A percentile compares a stretch with the other conserved stretches of the same genome.
Conservation (phyloP, 768 basidiomycete genomes). For the Pisolithus tinctorius region DNA sequence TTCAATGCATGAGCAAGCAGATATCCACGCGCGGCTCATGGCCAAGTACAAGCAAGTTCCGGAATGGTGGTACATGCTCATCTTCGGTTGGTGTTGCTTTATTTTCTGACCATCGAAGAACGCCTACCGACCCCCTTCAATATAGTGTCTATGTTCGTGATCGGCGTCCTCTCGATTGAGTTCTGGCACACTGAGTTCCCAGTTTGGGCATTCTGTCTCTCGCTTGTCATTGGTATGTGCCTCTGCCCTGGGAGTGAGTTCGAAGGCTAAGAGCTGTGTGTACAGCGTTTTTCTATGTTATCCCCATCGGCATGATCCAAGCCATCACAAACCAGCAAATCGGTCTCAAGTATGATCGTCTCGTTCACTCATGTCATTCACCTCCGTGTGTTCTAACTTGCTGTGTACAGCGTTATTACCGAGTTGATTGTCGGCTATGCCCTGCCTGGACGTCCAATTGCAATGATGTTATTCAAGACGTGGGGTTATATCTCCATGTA, state of each 20-base stretch:
- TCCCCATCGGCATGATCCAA: slow-evolving; percentile 74
- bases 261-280: not conserved
- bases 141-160: slow-evolving; percentile 41
- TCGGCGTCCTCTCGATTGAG: slow-evolving; percentile 56
- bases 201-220: slow-evolving; percentile 40
- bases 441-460: slow-evolving; percentile 58
- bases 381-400: not conserved
- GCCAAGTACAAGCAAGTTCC: slow-evolving; percentile 51
- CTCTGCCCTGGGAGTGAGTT: not conserved
- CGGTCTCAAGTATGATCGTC: slow-evolving; percentile 33
- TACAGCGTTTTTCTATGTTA: slow-evolving; percentile 50
- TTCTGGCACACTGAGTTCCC: slow-evolving; percentile 50
- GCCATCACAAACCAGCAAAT: slow-evolving; percentile 78
- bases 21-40: slow-evolving; percentile 64
- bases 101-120: not conserved
- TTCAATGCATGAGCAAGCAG: slow-evolving; percentile 71
- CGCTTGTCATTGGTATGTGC: slow-evolving; percentile 36
- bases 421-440: slow-evolving; percentile 62
- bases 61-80: slow-evolving; percentile 50
- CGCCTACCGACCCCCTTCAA: slow-evolving; percentile 53
- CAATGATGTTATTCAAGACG: slow-evolving; percentile 76
- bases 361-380: not conserved
- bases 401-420: slow-evolving; percentile 45
- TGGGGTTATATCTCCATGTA: slow-evolving; percentile 64
- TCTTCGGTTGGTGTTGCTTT: slow-evolving; percentile 26